Conservation (phyloP, 164 flowering plant species). For the Saururus chinensis region DNA sequence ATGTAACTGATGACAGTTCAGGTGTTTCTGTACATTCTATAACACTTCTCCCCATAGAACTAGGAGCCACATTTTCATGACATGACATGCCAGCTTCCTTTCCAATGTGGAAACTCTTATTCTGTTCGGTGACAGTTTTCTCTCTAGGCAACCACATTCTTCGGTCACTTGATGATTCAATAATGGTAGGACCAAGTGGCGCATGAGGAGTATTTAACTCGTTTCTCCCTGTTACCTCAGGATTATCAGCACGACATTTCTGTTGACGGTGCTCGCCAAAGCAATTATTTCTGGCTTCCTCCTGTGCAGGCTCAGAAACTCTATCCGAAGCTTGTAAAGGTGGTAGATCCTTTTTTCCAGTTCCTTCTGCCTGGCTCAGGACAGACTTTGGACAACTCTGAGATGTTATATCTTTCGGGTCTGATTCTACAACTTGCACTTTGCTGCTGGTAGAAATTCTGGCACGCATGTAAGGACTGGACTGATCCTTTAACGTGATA, state of each 20-base stretch:
- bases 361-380: conserved; percentile 19
- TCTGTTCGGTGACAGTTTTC: conserved; percentile 32
- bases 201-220: conserved; percentile 1
- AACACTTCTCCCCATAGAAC: conserved; percentile 15
- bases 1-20: conserved; percentile 13
- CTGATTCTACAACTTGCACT: conserved; percentile 10
- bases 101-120: conserved; percentile 25
- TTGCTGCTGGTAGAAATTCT: conserved; percentile 12
- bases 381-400: conserved; percentile 21
- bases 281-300: conserved; percentile 30
- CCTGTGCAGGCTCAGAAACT: not conserved
- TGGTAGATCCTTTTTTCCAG: conserved; percentile 22
- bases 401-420: conserved; percentile 6
- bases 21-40: conserved; percentile 24
- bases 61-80: conserved; percentile 19
- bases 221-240: conserved; percentile 14
- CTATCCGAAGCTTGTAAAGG: conserved; percentile 4
- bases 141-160: conserved; percentile 42
- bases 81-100: conserved; percentile 20
- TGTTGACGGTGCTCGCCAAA: conserved; percentile 16
- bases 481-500: conserved; percentile 18
- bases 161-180: conserved; percentile 26
- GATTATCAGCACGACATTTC: conserved; percentile 8
- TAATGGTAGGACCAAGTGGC: conserved; percentile 10
- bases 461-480: conserved; percentile 7